Conservation (phyloP, 345 rosid genomes). For the Eucalyptus camaldulensis region DNA sequence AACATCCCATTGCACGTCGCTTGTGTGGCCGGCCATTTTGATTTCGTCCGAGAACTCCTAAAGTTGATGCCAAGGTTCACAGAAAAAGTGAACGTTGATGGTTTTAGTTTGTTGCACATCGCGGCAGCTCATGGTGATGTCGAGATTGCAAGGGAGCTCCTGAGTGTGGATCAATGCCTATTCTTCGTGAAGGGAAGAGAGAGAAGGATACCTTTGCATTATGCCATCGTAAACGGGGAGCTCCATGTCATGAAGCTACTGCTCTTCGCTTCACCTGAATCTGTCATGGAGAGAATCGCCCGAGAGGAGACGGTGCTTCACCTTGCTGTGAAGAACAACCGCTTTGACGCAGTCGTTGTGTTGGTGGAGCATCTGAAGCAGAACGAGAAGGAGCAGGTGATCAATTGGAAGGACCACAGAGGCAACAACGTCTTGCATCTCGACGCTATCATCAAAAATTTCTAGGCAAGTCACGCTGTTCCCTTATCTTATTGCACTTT, state of each 20-base stretch:
- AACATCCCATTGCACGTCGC: neutral
- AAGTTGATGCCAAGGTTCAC: too few species aligned
- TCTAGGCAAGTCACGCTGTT: too few species aligned
- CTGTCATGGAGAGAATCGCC: neutral
- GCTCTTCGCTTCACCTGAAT: neutral
- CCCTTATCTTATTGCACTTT: too few species aligned
- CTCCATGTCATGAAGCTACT: neutral
- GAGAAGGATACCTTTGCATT: neutral
- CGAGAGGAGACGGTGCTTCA: neutral
- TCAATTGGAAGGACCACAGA: neutral
- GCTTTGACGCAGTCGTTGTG: neutral
- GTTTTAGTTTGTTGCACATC: neutral
- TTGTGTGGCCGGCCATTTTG: too few species aligned
- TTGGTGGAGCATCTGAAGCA: neutral
- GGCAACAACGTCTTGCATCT: neutral
- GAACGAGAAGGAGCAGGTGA: neutral
- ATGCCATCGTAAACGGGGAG: neutral
- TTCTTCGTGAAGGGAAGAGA: neutral
- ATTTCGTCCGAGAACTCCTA: too few species aligned
- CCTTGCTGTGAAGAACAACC: neutral
- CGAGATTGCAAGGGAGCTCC: neutral
- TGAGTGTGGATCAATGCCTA: neutral
- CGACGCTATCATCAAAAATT: rapidly evolving
- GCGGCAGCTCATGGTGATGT: neutral
- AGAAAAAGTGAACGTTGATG: too few species aligned